Base-by-base conservation (phyloP, 2,329 filamentous ascomycete species). In the Knoxdaviesia proteae region DNA sequence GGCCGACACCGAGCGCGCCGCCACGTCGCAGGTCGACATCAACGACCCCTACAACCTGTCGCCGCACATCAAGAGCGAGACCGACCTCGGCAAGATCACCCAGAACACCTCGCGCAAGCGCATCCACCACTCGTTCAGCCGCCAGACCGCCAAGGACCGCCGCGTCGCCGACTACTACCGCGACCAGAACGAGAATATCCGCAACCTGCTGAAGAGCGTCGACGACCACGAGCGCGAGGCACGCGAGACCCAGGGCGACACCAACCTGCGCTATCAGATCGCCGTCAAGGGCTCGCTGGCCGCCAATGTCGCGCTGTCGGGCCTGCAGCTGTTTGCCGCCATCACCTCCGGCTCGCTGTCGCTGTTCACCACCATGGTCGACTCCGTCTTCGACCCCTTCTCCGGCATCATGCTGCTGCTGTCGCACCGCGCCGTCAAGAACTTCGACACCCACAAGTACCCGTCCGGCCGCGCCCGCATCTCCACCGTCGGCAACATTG, bases 291-390 rank as follows among this genome's bases (percentile, higher is more conserved):
- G 71, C 10, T 77, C 72, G 35, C 84, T 94, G 51, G 72, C 63
- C 1, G 88, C 87, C 46, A 96, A 96, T 53, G 58, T 94, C 44
- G 47, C 81, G 32, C 69, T 98, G 5, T 76, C 87, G 0, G 68
- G 68, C 4, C 67, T 98, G 11, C 90, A 98, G 60, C 64, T 94
- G 35, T 98, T 92, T 56, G 90, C 80, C 38, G 90, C 90, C 47
- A 71, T 84, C 39, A 74, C 81, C 0, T 94, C 87, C 0, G 77
- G 80, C 39, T 94, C 86, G n/a, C 71, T 96, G 34, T 94, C 88
- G 5, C 75, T 98, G 39, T 94, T 96, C 63, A 94, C 90, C 10
- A 98, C 88, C 48, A 93, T 93, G 82, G 88, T 87, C 10, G 90
- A 98, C 59, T 77, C 87, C 42, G 69, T 96, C 49, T 96, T 96